These are phyloP conservation scores for Phyllosticta capitalensis DNA, from an alignment of 2,329 filamentous ascomycete species.

Conservation along the genomic window DNA sequence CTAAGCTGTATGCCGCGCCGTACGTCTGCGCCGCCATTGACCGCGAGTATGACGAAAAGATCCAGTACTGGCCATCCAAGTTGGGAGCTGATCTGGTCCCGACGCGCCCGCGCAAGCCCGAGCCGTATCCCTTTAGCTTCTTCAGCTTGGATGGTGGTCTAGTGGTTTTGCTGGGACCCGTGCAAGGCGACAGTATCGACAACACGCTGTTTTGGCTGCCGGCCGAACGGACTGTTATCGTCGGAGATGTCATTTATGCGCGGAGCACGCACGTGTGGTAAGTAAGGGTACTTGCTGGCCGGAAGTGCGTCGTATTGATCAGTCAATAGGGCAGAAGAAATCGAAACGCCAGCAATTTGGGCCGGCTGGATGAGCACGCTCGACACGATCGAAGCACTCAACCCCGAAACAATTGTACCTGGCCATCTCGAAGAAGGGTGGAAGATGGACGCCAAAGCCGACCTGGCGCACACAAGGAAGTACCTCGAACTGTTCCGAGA, in stretches of 20 bases:
- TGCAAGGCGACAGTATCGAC: slow-evolving; percentile 23
- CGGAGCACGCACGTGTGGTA: slow-evolving; percentile 25
- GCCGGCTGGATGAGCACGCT: slow-evolving; percentile 17
- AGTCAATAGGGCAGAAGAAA: slow-evolving; percentile 18
- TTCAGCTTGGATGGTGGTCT: slow-evolving; percentile 21
- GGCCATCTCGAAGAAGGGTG: slow-evolving; percentile 21
- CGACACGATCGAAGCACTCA: slow-evolving; percentile 19
- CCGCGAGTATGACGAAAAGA: slow-evolving; percentile 26
- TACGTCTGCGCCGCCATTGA: slow-evolving; percentile 23
- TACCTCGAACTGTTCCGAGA: slow-evolving; percentile 22
- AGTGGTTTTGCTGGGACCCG: slow-evolving; percentile 21
- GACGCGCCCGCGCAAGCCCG: slow-evolving; percentile 16
- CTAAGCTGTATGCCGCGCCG: slow-evolving; percentile 17
- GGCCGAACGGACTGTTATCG: slow-evolving; percentile 18
- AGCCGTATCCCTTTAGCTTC: slow-evolving; percentile 20
- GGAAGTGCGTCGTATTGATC: background rate
- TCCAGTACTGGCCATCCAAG: slow-evolving; percentile 22
- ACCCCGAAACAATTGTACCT: slow-evolving; percentile 22
- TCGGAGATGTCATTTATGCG: slow-evolving; percentile 23
- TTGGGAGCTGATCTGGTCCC: slow-evolving; percentile 21
- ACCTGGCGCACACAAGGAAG: slow-evolving; percentile 21
- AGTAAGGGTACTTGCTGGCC: background rate
- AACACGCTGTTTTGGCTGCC: slow-evolving; percentile 23
- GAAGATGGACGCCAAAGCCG: slow-evolving; percentile 19
- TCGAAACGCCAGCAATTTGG: slow-evolving; percentile 20